Evolutionary conservation across 306 rosid species (phyloP).

Genomic region (Leucaena leucocephala): DNA sequence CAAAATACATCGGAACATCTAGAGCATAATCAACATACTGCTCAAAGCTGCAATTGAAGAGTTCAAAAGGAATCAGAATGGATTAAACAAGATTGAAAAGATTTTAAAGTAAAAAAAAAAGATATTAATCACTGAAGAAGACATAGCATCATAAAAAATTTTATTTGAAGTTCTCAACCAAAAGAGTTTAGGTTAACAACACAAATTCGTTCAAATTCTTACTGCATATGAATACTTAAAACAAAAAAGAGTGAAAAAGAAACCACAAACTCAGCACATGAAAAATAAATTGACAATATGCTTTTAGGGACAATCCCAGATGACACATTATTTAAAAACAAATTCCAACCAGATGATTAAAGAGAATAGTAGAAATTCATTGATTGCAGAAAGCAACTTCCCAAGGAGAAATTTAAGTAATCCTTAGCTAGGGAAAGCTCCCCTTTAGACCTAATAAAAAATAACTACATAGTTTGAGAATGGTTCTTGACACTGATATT

Average conservation of each 20-base stretch:
- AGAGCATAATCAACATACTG: slow-evolving; percentile 96
- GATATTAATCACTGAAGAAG: not conserved
- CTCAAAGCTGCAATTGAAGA: slow-evolving; percentile 72
- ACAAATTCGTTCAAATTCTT: not conserved
- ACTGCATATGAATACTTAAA: not conserved
- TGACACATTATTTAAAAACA: not conserved
- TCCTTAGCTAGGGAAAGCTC: not conserved
- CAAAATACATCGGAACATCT: slow-evolving; percentile 97
- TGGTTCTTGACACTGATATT: not conserved
- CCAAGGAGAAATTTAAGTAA: not conserved
- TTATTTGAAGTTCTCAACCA: not conserved
- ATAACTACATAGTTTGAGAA: not conserved
- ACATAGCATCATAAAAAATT: not conserved
- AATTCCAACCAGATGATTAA: not conserved
- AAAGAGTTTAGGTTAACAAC: not conserved
- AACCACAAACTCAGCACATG: not conserved
- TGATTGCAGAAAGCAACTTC: not conserved
- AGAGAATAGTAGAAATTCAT: not conserved
- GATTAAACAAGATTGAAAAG: not conserved
- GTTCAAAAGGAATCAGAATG: slow-evolving; percentile 24
- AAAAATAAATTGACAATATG: not conserved
- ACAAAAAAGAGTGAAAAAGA: not conserved
- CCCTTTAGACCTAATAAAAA: not conserved
- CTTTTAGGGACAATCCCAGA: slow-evolving; percentile 1
- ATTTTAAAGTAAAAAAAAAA: not conserved